Base-by-base conservation (phyloP, 2,329 filamentous ascomycete species). In the Rutstroemia sp. region DNA sequence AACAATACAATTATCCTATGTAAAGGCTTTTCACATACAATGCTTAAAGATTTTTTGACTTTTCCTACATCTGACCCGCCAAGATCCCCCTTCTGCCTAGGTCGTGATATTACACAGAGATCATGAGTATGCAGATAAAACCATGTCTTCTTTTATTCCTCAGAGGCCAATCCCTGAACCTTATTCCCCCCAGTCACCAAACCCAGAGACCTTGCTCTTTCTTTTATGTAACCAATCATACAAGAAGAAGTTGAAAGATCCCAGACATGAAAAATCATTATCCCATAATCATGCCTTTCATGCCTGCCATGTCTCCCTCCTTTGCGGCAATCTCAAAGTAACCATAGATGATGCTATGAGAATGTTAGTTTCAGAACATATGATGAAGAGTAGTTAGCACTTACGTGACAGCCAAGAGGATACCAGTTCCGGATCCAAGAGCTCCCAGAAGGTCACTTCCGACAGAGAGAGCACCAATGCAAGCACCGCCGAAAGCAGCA, bases 311-410 rank as follows among this genome's bases (percentile, higher is more conserved):
- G 72, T 99, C 94, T 68, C 94, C 94, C 76, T 99, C 94, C 78
- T 96, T 96, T 69, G 95, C 95, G 23, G 94, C 94, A 69, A 99
- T 99, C 75, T 99, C 94, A 69, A 99, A 99, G 79, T 99, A 99
- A 63, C 92, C 90, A 75, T 99, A 99, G 75, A 99, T 99, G 73
- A 99, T 99, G 60, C 90, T 95, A 66, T 16, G 16, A 16, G 12
- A 1, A 25, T n/a, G 54, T 73, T 61, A 73, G 67, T 64, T 73
- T 69, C 71, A 75, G 21, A 39, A 16, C 12, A 42, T 59, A 51
- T 23, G 7, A 52, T 5, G 48, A 44, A 25, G 10, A 47, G 5
- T 6, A 40, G 19, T 17, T 21, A 49, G 54, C 66, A 87, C 89
- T 88, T 84, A 95, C 87, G 95, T 99, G 71, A 99, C 94, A 74